Evolutionary conservation across 306 rosid genomes (phyloP).

Genomic region (Neltuma alba): DNA sequence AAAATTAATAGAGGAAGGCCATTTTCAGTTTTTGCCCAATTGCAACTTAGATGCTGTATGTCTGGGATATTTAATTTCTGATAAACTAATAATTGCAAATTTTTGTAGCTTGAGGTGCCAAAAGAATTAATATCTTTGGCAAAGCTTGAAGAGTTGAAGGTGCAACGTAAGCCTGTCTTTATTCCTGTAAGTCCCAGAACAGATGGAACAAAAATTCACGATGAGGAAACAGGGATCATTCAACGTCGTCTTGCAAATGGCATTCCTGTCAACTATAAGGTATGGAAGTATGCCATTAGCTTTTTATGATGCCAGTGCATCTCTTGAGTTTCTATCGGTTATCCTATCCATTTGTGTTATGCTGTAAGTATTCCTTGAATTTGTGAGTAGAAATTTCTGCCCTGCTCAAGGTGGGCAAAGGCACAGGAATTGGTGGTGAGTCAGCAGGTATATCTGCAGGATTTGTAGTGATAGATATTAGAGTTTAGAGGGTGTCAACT

Average conservation of each 20-base stretch:
- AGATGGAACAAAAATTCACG: constrained; percentile 62
- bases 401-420: background rate
- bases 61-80: constrained; percentile 14
- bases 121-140: constrained; percentile 78
- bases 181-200: constrained; percentile 66
- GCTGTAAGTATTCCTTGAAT: background rate
- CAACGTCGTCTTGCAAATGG: constrained; percentile 86
- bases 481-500: background rate
- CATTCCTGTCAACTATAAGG: constrained; percentile 94
- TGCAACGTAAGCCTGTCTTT: constrained; percentile 67
- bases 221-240: constrained; percentile 88
- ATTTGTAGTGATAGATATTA: background rate
- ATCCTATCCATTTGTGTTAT: constrained; percentile 20
- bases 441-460: background rate
- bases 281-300: constrained; percentile 35
- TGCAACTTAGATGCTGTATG: constrained; percentile 7
- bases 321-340: background rate
- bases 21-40: constrained; percentile 18
- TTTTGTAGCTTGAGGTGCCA: constrained; percentile 92
- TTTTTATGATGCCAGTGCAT: constrained; percentile 26
- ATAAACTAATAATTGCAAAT: constrained; percentile 27
- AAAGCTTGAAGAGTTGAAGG: constrained; percentile 71
- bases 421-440: background rate
- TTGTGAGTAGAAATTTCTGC: background rate
- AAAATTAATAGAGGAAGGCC: constrained; percentile 25